These are phyloP conservation scores for Serendipita sp. DNA, from an alignment of 1,284 basidiomycete genomes.

Conservation along the genomic window DNA sequence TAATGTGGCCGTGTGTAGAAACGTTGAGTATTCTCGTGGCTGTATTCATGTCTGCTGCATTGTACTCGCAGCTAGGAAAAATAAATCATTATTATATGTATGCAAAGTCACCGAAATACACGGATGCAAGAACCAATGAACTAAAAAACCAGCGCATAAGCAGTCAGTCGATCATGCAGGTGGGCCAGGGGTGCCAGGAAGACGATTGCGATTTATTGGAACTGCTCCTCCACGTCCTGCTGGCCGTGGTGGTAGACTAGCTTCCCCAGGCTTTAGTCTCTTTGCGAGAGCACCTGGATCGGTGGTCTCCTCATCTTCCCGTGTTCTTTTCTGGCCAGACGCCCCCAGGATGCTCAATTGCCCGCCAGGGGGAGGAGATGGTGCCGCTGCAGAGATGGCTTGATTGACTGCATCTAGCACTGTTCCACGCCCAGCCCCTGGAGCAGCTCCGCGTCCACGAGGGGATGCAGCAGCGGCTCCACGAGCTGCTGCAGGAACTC, in stretches of 20 bases:
- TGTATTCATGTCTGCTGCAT: neutral
- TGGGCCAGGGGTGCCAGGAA: neutral
- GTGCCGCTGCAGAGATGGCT: neutral
- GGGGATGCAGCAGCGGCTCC: too few species aligned
- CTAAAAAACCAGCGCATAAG: neutral
- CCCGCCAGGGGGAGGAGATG: neutral
- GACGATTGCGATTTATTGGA: neutral
- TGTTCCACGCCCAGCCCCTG: neutral
- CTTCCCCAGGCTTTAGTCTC: neutral
- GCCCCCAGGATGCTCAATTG: neutral
- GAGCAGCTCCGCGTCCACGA: neutral
- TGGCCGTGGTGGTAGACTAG: neutral
- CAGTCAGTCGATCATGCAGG: neutral
- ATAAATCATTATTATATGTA: neutral
- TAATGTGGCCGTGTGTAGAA: neutral
- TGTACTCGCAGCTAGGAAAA: neutral
- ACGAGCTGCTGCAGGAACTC: neutral
- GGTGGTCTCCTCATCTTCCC: neutral
- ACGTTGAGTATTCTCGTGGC: neutral
- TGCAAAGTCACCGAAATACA: neutral
- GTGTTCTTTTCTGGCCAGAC: neutral
- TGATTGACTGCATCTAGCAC: constrained; percentile 6
- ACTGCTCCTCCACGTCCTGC: constrained; percentile 1
- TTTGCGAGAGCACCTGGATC: constrained; percentile 2
- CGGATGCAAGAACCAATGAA: neutral